Conservation (phyloP, 441 rosid genomes). For the Rhodomyrtus psidioides region DNA sequence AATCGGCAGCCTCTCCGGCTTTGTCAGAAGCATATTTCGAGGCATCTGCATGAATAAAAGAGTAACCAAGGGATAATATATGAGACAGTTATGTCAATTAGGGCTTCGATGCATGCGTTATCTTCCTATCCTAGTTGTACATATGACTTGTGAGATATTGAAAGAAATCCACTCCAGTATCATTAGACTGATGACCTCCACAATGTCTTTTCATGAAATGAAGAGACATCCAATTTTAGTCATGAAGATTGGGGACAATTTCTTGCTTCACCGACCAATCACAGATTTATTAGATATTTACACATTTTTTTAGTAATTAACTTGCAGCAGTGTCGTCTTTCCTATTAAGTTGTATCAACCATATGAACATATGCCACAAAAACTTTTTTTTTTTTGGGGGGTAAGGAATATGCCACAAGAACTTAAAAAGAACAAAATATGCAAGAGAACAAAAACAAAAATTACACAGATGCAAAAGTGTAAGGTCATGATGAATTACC, state of each 20-base stretch:
- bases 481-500: slow-evolving; percentile 6
- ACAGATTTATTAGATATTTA: not conserved
- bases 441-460: not conserved
- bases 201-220: not conserved
- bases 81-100: not conserved
- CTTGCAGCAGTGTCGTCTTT: not conserved
- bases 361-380: not conserved
- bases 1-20: slow-evolving; percentile 1
- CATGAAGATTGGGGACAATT: not conserved
- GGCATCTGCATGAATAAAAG: not conserved
- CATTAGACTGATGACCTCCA: not conserved
- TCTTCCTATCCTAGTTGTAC: not conserved
- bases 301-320: not conserved
- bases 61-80: not conserved
- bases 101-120: not conserved
- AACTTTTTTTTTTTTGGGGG: too few relatives aligned
- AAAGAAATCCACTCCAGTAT: not conserved
- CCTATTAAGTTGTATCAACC: not conserved
- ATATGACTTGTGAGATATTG: not conserved
- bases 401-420: not conserved
- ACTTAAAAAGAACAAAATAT: not conserved
- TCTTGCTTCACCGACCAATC: not conserved
- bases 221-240: not conserved
- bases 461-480: not conserved
- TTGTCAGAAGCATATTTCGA: not conserved